These are phyloP conservation scores for Erysiphe neolycopersici DNA, from an alignment of 2,329 filamentous ascomycete genomes.

Conservation along the genomic window DNA sequence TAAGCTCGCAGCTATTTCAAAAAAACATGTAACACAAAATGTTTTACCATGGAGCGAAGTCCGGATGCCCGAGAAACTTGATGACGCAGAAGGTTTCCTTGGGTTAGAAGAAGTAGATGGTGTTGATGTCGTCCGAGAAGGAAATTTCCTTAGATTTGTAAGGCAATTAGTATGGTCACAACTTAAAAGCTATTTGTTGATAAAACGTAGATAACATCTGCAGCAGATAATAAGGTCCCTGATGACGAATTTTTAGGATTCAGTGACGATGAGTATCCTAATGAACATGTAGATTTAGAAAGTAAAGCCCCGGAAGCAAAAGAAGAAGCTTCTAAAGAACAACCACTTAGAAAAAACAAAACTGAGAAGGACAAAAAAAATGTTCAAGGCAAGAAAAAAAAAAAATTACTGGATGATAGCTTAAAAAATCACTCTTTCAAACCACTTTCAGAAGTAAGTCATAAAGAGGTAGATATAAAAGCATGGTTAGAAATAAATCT, in stretches of 20 bases:
- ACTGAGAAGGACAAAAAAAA: constrained; percentile 7
- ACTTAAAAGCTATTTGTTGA: not conserved
- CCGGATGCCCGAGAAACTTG: constrained; percentile 48
- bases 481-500: constrained; percentile 54
- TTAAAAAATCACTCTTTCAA: constrained; percentile 7
- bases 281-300: constrained; percentile 12
- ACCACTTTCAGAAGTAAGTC: constrained; percentile 24
- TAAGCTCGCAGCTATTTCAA: constrained; percentile 5
- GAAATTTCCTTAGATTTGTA: constrained; percentile 30
- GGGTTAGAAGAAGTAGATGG: constrained; percentile 79
- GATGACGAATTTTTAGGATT: constrained; percentile 40
- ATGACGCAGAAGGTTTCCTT: constrained; percentile 84
- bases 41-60: constrained; percentile 29
- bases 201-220: not conserved
- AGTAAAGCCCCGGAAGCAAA: constrained; percentile 1
- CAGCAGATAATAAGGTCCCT: not conserved
- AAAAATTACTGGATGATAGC: constrained; percentile 8
- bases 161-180: constrained; percentile 4
- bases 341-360: constrained; percentile 11
- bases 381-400: constrained; percentile 11
- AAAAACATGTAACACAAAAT: constrained; percentile 19
- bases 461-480: constrained; percentile 42
- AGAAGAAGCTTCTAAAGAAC: constrained; percentile 5
- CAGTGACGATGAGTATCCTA: constrained; percentile 19
- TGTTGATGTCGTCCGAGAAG: constrained; percentile 54